phyloP scores from a whole-genome alignment of 2,329 filamentous ascomycete genomes.

The Penicillium crustosum region DNA sequence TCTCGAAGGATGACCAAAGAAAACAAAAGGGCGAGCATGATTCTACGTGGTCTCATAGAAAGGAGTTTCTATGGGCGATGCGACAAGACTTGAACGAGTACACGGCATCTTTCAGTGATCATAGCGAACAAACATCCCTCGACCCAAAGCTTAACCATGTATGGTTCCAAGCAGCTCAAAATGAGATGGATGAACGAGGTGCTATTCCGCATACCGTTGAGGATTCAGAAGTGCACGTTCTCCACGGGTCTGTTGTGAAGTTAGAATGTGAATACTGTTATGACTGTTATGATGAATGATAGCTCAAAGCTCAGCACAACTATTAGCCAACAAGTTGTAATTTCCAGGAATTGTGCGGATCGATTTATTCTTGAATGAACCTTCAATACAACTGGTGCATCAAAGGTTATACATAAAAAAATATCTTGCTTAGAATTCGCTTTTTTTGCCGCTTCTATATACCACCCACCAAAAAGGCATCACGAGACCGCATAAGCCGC shows the following conservation, averaged over 20 bases:
- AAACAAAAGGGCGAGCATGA: not conserved
- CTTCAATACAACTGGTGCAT: not conserved
- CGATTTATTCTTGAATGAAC: too few species aligned
- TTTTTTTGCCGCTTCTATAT: too few species aligned
- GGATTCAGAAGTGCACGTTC: constrained; percentile 18
- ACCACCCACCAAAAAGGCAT: not conserved
- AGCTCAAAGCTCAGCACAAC: not conserved
- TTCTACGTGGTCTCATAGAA: constrained; percentile 23
- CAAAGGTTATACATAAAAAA: too few species aligned
- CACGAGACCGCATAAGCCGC: too few species aligned
- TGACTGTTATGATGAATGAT: constrained; percentile 15
- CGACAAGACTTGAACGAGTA: constrained; percentile 24
- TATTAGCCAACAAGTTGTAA: not conserved
- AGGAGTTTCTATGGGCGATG: constrained; percentile 30
- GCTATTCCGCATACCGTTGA: constrained; percentile 25
- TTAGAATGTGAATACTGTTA: constrained; percentile 25
- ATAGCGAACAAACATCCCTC: not conserved
- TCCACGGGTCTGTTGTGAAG: constrained; percentile 21
- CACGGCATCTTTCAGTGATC: constrained; percentile 5
- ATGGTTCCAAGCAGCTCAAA: constrained; percentile 28
- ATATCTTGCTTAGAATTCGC: too few species aligned
- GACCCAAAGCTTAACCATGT: constrained; percentile 19
- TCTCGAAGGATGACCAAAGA: constrained; percentile 20
- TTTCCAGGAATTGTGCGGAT: too few species aligned
- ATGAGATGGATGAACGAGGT: constrained; percentile 21